Percentiles rank a stretch among this genome's conserved stretches.
These are phyloP conservation scores for Russula sp. DNA, from an alignment of 768 basidiomycete species.

Conservation along the genomic window DNA sequence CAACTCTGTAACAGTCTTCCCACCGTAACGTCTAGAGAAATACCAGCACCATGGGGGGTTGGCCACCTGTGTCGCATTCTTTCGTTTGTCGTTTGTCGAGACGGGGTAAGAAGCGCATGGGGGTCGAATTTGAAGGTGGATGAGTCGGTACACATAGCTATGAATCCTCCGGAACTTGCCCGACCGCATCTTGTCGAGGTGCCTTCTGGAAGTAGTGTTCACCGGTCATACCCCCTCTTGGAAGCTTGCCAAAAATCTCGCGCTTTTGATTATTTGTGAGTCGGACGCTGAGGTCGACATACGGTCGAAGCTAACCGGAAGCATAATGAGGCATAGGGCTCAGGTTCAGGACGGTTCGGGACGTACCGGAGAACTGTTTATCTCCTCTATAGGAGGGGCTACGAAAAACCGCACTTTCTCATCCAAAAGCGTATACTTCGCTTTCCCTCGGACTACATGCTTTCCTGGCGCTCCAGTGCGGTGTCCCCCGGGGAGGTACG, in stretches of 20 bases:
- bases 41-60: no score
- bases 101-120: not conserved
- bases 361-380: slow-evolving; percentile 53
- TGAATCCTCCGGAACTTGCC: not conserved
- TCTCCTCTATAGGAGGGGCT: slow-evolving; percentile 65
- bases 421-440: slow-evolving; percentile 78
- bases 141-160: not conserved
- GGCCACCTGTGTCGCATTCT: no score
- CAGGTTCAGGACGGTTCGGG: not conserved
- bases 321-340: not conserved
- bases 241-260: slow-evolving; percentile 33
- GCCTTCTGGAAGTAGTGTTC: slow-evolving; percentile 31
- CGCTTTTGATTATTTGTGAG: slow-evolving; percentile 30
- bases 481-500: slow-evolving; percentile 74
- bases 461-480: slow-evolving; percentile 87
- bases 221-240: slow-evolving; percentile 31
- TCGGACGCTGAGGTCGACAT: slow-evolving; percentile 47
- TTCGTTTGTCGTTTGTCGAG: no score
- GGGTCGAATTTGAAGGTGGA: not conserved
- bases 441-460: slow-evolving; percentile 68
- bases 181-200: slow-evolving; percentile 20
- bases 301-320: slow-evolving; percentile 55
- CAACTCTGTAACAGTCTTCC: no score
- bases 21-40: no score
- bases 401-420: slow-evolving; percentile 80